phyloP scores from a whole-genome alignment of 345 rosid genomes.

The Syzygium oleosum region DNA sequence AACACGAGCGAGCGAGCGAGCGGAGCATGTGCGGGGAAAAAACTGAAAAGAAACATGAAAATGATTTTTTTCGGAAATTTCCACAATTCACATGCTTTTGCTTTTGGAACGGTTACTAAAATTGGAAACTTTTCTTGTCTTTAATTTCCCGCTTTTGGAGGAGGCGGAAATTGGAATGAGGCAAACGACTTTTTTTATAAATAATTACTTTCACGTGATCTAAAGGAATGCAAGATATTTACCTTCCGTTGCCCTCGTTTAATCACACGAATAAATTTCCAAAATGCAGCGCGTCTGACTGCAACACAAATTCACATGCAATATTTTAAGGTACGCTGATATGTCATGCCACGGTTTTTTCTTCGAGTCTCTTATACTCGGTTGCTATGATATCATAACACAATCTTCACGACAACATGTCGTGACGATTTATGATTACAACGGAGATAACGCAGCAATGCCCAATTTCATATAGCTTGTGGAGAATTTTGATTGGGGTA shows the following conservation, averaged over 20 bases:
- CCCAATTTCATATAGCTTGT: neutral
- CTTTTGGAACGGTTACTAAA: neutral
- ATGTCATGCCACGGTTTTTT: neutral
- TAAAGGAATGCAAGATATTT: neutral
- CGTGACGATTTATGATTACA: neutral
- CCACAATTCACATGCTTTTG: neutral
- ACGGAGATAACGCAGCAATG: neutral
- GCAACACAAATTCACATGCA: rapidly evolving
- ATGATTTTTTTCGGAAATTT: neutral
- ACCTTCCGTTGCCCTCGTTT: neutral
- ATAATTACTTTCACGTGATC: neutral
- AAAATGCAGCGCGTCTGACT: rapidly evolving
- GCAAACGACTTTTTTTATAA: neutral
- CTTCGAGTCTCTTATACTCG: neutral
- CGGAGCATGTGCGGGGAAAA: neutral
- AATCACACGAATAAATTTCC: neutral
- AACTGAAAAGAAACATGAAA: neutral
- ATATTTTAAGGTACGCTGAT: neutral
- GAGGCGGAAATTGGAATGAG: neutral
- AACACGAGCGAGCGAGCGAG: neutral
- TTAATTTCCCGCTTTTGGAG: neutral
- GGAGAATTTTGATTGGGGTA: neutral
- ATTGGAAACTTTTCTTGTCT: neutral
- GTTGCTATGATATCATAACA: rapidly evolving
- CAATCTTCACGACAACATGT: neutral